Conservation (phyloP, 495 filamentous ascomycete species). For the Hypoxylon fragiforme region DNA sequence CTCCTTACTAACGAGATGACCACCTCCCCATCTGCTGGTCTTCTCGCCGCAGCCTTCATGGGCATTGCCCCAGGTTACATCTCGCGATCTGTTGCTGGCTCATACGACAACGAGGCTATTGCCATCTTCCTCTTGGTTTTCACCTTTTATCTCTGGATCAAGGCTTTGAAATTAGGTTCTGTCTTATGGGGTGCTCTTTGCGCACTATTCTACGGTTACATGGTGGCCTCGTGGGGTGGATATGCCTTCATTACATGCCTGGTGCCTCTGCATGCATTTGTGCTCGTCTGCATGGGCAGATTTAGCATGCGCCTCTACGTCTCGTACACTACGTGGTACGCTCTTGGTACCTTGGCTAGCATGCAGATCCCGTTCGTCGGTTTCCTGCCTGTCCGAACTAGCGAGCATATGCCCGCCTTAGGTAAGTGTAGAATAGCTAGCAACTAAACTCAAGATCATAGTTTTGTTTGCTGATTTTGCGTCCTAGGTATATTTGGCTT, state of each 20-base stretch:
- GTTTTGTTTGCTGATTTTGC: not conserved
- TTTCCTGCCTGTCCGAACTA: constrained; percentile 93
- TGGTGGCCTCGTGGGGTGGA: constrained; percentile 99
- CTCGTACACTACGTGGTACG: constrained; percentile 97
- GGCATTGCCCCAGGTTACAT: constrained; percentile 98
- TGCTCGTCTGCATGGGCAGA: constrained; percentile 94
- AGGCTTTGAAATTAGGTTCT: constrained; percentile 92
- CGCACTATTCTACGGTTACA: constrained; percentile 98
- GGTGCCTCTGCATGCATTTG: constrained; percentile 93
- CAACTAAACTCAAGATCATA: no score
- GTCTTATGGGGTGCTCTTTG: constrained; percentile 94
- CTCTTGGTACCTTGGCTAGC: constrained; percentile 91
- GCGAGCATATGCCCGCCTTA: constrained; percentile 97
- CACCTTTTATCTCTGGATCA: constrained; percentile 99
- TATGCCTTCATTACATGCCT: constrained; percentile 99
- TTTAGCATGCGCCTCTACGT: constrained; percentile 95
- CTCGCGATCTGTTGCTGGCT: constrained; percentile 94
- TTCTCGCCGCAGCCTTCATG: constrained; percentile 95
- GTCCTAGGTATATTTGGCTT: constrained; percentile 75
- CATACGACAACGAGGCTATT: constrained; percentile 99
- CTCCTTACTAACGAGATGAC: constrained; percentile 97
- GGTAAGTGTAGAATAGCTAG: constrained; percentile 44
- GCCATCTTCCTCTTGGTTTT: constrained; percentile 98
- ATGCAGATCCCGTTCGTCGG: constrained; percentile 99
- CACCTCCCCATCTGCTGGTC: constrained; percentile 85